Evolutionary conservation across 805 yeast species (phyloP), one percentile per base, ranked within the genome.

Genomic region (Barnettozyma salicaria): DNA sequence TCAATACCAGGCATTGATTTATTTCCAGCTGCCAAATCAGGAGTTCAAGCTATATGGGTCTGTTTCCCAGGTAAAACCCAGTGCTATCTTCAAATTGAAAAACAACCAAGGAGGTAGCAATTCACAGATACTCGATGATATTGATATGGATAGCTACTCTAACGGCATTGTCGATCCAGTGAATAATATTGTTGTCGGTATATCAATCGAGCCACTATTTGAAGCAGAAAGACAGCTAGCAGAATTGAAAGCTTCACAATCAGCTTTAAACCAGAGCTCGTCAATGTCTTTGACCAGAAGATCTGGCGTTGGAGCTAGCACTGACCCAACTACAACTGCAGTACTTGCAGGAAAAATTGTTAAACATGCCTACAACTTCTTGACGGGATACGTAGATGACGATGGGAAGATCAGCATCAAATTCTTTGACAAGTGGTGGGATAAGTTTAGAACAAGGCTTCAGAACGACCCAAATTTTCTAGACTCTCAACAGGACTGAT

Each of bases 341-440:
- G 62, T 63, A 0, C 59, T 90, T 40, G 96, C 97, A 2, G 85
- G 83, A 43, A 85, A 84, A 55, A 87, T 92, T 40, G 94, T 92
- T 16, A 79, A 79, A 26, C 87, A 92, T 59, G 97, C 97, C 2
- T 92, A 90, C 61, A 89, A 92, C 55, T 92, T 74, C 56, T 61
- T 90, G 33, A 78, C 94, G 2, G 85, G 97, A n/a, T 90, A 89
- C 56, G 72, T 87, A 7, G 95, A 87, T 53, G 57, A 64, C 5
- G 67, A 73, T 17, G 95, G 95, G 3, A 85, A 78, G 48, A 96
- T 90, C 3, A 82, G 89, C 4, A 84, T 90, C 54, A 84, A 80
- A 52, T 82, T 78, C 29, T 90, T 90, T 52, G 94, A 90, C 55
- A 80, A 74, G 27, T 90, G 98, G 98, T 86, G 98, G 98, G 79